phyloP scores from a whole-genome alignment of 2,329 filamentous ascomycete species.

The Fusarium vanettenii region DNA sequence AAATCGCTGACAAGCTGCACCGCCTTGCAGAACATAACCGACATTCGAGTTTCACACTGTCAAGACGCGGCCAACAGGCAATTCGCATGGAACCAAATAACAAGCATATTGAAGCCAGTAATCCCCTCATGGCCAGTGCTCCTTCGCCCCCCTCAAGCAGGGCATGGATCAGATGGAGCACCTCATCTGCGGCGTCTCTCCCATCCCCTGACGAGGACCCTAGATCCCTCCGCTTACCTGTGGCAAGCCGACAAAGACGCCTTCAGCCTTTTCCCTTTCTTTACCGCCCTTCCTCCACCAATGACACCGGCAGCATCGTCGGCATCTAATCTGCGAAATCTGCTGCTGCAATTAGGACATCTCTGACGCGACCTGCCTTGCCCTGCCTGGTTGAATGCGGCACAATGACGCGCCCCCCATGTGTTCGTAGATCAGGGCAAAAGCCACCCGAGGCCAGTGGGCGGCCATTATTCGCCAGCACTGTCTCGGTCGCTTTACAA shows the following conservation, averaged over 20 bases:
- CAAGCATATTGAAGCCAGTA: constrained; percentile 8
- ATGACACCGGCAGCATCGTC: constrained; percentile 12
- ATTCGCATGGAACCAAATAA: background rate
- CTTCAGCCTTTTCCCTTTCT: background rate
- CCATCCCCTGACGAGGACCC: constrained; percentile 16
- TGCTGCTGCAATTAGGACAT: background rate
- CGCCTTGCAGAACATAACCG: background rate
- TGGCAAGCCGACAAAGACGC: background rate
- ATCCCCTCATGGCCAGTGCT: constrained; percentile 36
- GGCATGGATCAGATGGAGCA: constrained; percentile 20
- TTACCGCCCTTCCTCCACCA: constrained; percentile 22
- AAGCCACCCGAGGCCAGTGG: background rate
- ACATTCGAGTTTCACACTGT: constrained; percentile 3
- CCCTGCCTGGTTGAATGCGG: constrained; percentile 5
- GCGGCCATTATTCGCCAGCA: background rate
- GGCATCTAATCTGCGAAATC: constrained; percentile 31
- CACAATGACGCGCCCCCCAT: constrained; percentile 23
- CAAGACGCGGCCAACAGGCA: background rate
- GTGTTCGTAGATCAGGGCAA: constrained; percentile 14
- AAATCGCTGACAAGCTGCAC: constrained; percentile 13
- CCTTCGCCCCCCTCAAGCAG: constrained; percentile 1
- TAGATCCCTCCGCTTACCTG: constrained; percentile 25
- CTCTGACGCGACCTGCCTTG: background rate
- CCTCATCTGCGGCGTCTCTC: constrained; percentile 17
- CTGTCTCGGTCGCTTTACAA: background rate